These are phyloP conservation scores for Candida endomychidarum DNA, from an alignment of 805 yeast genomes.

Conservation along the genomic window DNA sequence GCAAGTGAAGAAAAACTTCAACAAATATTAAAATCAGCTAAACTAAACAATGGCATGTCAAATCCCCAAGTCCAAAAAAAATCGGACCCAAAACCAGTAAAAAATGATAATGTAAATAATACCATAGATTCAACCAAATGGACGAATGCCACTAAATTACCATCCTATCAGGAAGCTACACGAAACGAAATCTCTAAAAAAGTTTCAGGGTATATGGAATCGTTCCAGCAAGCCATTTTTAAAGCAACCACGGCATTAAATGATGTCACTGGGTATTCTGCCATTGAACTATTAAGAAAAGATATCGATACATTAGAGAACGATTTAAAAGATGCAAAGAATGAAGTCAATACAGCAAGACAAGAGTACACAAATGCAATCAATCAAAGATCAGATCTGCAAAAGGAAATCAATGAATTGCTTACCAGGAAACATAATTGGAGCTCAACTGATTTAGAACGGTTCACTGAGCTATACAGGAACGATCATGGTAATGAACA, in stretches of 20 bases:
- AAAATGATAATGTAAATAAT: too few relatives aligned
- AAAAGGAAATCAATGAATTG: conserved; percentile 82
- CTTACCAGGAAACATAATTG: conserved; percentile 83
- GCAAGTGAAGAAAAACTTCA: conserved; percentile 3
- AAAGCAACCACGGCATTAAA: conserved; percentile 71
- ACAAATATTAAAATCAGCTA: conserved; percentile 4
- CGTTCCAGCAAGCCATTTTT: conserved; percentile 55
- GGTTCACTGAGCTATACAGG: conserved; percentile 78
- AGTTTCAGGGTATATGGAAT: conserved; percentile 50
- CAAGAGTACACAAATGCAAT: conserved; percentile 58
- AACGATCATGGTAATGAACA: conserved; percentile 76
- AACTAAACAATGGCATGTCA: neutral
- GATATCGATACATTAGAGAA: conserved; percentile 58
- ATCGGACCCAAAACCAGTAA: neutral
- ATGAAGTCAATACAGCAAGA: conserved; percentile 50
- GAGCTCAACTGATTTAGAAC: conserved; percentile 75
- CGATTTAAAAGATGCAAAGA: conserved; percentile 49
- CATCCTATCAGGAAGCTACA: conserved; percentile 45
- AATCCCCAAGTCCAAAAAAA: neutral
- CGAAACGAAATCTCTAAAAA: conserved; percentile 38
- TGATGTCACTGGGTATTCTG: conserved; percentile 88
- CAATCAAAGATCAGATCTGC: conserved; percentile 63
- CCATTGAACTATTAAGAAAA: conserved; percentile 68
- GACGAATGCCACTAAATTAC: conserved; percentile 22
- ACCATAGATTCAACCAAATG: neutral